phyloP scores from a whole-genome alignment of 345 rosid species.

The Eucalyptus pumila region DNA sequence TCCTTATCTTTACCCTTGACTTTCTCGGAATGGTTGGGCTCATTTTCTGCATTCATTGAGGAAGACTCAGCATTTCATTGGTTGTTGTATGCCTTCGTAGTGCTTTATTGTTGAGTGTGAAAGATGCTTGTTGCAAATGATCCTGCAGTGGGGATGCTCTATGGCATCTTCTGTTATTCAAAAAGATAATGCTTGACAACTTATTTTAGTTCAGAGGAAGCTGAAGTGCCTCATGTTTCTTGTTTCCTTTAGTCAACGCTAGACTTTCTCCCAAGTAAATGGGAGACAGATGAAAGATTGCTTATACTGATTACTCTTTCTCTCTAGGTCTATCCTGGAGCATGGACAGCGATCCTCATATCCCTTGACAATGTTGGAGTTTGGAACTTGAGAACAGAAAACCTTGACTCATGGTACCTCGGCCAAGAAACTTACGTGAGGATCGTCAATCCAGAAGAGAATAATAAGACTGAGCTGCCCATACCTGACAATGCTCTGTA shows the following conservation, averaged over 20 bases:
- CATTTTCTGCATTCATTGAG: neutral
- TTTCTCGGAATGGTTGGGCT: neutral
- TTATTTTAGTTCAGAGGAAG: neutral
- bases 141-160: neutral
- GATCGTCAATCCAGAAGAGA: slow-evolving; percentile 80
- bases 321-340: slow-evolving; percentile 88
- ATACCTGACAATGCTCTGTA: slow-evolving; percentile 77
- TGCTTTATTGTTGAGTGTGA: neutral
- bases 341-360: slow-evolving; percentile 86
- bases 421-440: slow-evolving; percentile 97
- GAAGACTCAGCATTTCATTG: neutral
- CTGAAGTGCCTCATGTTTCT: neutral
- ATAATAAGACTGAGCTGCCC: slow-evolving; percentile 84
- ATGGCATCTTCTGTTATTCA: neutral
- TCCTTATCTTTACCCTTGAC: neutral
- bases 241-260: neutral
- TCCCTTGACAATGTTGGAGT: slow-evolving; percentile 96
- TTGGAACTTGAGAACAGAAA: slow-evolving; percentile 94
- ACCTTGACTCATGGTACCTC: slow-evolving; percentile 96
- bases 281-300: neutral
- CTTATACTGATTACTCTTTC: neutral
- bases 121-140: neutral
- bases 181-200: neutral
- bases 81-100: neutral
- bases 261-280: neutral